Conservation (phyloP, 805 yeast genomes). For the Candida ovalis region DNA sequence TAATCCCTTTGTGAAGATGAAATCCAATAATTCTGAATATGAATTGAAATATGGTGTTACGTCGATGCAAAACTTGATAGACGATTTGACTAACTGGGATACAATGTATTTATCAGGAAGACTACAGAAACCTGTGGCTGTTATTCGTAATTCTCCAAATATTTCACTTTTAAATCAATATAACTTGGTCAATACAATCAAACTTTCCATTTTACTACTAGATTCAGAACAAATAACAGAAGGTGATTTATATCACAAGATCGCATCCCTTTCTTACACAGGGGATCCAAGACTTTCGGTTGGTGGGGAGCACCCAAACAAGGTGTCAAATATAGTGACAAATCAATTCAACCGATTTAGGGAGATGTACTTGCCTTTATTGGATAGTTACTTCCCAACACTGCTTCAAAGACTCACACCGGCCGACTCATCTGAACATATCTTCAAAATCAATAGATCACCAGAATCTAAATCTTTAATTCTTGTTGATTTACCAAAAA, state of each 20-base stretch:
- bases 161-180: slow-evolving; percentile 66
- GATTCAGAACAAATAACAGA: slow-evolving; percentile 33
- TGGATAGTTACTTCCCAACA: slow-evolving; percentile 39
- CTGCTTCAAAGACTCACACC: slow-evolving; percentile 20
- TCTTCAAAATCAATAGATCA: slow-evolving; percentile 29
- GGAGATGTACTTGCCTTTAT: slow-evolving; percentile 66
- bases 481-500: slow-evolving; percentile 47
- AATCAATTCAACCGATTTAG: slow-evolving; percentile 72
- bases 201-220: slow-evolving; percentile 58
- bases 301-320: slow-evolving; percentile 90
- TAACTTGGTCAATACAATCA: slow-evolving; percentile 74
- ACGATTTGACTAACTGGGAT: slow-evolving; percentile 81
- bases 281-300: slow-evolving; percentile 87
- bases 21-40: slow-evolving; percentile 33
- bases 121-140: slow-evolving; percentile 87
- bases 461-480: slow-evolving; percentile 36
- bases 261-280: slow-evolving; percentile 76
- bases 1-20: slow-evolving; percentile 78
- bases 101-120: slow-evolving; percentile 88
- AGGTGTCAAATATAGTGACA: slow-evolving; percentile 77
- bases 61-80: slow-evolving; percentile 52
- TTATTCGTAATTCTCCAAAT: slow-evolving; percentile 60
- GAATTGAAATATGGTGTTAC: slow-evolving; percentile 84
- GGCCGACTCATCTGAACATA: slow-evolving; percentile 15
- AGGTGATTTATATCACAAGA: slow-evolving; percentile 62